These are phyloP conservation scores for Malassezia nana DNA, from an alignment of 1,284 basidiomycete species.

Conservation along the genomic window DNA sequence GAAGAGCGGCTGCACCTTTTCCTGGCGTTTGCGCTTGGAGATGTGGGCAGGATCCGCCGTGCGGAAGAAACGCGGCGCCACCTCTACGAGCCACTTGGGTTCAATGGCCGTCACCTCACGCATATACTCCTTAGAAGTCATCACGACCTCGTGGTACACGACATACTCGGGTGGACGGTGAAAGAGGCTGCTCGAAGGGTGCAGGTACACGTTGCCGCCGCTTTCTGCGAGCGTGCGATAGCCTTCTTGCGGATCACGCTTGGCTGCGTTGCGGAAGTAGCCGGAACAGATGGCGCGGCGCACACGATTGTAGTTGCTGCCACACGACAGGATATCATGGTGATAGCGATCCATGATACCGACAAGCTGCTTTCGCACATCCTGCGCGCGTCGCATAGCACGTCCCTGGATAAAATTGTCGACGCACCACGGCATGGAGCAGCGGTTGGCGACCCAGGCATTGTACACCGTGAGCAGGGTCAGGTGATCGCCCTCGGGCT, in stretches of 20 bases:
- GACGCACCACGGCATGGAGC: slow-evolving; percentile 67
- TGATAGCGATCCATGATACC: slow-evolving; percentile 99
- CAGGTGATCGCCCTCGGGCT: slow-evolving; percentile 93
- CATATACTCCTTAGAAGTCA: slow-evolving; percentile 76
- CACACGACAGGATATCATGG: slow-evolving; percentile 83
- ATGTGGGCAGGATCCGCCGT: slow-evolving; percentile 91
- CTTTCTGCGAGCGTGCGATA: slow-evolving; percentile 97
- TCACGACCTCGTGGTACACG: slow-evolving; percentile 64
- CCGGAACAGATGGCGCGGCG: slow-evolving; percentile 93
- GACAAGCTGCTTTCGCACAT: slow-evolving; percentile 88
- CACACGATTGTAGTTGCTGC: slow-evolving; percentile 82
- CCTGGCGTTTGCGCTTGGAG: slow-evolving; percentile 89
- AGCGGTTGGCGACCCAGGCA: slow-evolving; percentile 90
- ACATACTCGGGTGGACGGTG: slow-evolving; percentile 73
- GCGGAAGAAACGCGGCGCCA: slow-evolving; percentile 95
- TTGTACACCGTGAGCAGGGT: slow-evolving; percentile 95
- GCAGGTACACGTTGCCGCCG: slow-evolving; percentile 78
- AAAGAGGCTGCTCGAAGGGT: slow-evolving; percentile 92
- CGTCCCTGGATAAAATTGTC: slow-evolving; percentile 91
- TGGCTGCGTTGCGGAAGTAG: slow-evolving; percentile 52
- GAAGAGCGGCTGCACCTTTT: slow-evolving; percentile 87
- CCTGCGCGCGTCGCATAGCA: slow-evolving; percentile 92
- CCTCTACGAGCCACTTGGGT: slow-evolving; percentile 96
- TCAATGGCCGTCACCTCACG: slow-evolving; percentile 88
- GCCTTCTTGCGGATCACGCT: slow-evolving; percentile 58